These are phyloP conservation scores for Rosa rugosa DNA, from an alignment of 306 rosid species.

Conservation along the genomic window DNA sequence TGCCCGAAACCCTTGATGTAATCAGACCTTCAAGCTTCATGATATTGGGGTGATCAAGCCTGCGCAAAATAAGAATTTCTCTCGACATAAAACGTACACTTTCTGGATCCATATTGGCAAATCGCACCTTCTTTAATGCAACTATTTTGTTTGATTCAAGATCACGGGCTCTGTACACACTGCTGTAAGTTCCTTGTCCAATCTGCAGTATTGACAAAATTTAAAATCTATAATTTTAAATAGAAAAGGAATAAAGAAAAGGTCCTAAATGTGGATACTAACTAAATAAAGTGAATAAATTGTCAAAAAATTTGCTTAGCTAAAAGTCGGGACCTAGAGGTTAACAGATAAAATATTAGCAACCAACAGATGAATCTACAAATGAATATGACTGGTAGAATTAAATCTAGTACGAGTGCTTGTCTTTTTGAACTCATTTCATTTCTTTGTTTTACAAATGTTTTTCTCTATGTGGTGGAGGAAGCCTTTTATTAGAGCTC, in stretches of 20 bases:
- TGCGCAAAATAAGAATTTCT: slow-evolving; percentile 65
- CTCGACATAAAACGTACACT: slow-evolving; percentile 90
- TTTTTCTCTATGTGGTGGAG: background rate
- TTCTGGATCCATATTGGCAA: slow-evolving; percentile 80
- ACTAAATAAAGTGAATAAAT: background rate
- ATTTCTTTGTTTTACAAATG: background rate
- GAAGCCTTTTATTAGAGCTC: background rate
- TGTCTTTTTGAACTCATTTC: background rate
- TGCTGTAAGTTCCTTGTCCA: slow-evolving; percentile 95
- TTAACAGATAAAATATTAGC: background rate
- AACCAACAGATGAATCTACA: background rate
- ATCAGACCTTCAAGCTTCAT: slow-evolving; percentile 91
- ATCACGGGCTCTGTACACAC: slow-evolving; percentile 82
- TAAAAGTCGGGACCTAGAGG: background rate
- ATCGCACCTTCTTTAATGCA: slow-evolving; percentile 85
- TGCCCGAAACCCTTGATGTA: slow-evolving; percentile 78
- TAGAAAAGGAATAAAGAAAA: background rate
- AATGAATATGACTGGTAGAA: background rate
- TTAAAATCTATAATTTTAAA: background rate
- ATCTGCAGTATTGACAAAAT: slow-evolving; percentile 40
- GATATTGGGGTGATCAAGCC: slow-evolving; percentile 89
- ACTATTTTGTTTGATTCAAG: slow-evolving; percentile 69
- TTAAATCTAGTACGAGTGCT: background rate
- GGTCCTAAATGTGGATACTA: background rate
- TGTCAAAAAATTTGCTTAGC: background rate